These are phyloP conservation scores for Zychaea mexicana DNA, from an alignment of 371 early-diverging fungal species.

Conservation along the genomic window DNA sequence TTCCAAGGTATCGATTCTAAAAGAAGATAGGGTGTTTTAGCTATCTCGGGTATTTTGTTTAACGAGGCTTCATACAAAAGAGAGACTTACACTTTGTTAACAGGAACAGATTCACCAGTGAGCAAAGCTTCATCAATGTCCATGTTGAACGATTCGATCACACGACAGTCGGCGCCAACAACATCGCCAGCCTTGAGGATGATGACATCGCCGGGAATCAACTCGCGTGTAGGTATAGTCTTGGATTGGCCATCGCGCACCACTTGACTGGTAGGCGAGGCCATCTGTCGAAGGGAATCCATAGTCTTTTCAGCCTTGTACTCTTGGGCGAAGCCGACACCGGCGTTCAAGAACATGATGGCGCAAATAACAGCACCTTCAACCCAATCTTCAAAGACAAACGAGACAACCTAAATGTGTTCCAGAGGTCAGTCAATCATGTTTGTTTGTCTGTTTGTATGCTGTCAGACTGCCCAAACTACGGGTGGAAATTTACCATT, in stretches of 20 bases:
- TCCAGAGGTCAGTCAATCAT: not conserved
- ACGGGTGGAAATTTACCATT: slow-evolving; percentile 40
- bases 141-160: slow-evolving; percentile 83
- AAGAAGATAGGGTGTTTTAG: not conserved
- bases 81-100: slow-evolving; percentile 56
- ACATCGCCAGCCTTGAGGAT: slow-evolving; percentile 90
- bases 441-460: not conserved
- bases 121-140: slow-evolving; percentile 88
- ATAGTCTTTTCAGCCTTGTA: slow-evolving; percentile 87
- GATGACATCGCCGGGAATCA: slow-evolving; percentile 91
- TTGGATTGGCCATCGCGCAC: slow-evolving; percentile 79
- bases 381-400: slow-evolving; percentile 65
- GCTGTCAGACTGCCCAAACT: no score
- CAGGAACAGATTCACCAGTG: slow-evolving; percentile 81
- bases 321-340: slow-evolving; percentile 88
- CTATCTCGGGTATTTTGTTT: no score
- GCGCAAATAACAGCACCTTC: slow-evolving; percentile 73
- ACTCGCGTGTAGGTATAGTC: slow-evolving; percentile 69
- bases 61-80: not conserved
- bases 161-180: slow-evolving; percentile 88
- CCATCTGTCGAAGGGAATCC: slow-evolving; percentile 84
- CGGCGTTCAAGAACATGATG: slow-evolving; percentile 79
- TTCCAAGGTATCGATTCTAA: slow-evolving; percentile 21
- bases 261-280: slow-evolving; percentile 72
- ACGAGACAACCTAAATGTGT: slow-evolving; percentile 49